Evolutionary conservation across 23 red algal species (phyloP), one percentile per base, ranked within the genome.

Genomic region (Gracilaria vermiculophylla): DNA sequence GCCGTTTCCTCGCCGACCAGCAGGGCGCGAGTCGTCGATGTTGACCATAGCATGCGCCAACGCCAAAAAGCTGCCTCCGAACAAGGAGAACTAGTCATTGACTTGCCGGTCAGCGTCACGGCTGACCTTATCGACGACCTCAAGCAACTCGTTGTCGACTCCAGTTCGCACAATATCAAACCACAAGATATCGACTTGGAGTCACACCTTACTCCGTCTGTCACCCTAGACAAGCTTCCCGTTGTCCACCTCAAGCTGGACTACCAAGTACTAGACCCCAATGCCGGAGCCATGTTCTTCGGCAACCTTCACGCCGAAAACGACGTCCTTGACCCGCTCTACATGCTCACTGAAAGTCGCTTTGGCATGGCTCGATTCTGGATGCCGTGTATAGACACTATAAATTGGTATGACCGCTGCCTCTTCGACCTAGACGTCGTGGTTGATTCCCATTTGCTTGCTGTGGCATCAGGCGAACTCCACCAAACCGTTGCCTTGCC

Each of bases 361-460:
- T 78, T 80, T 12, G 86, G 86, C 28, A 78, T 78, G 86, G 86
- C 86, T 37, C 72, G 86, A 19, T 90, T 78, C 86, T 90, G 86
- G 86, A 90, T 90, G 86, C 86, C 86, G 16, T 90, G 86, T 54
- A 36, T 90, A 43, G 86, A 90, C 73, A 64, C 86, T 49, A 69
- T 80, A 48, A 62, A 90, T 47, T 90, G 86, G 86, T 90, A 72
- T 56, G 86, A 90, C 62, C 86, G 86, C 74, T 90, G 62, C 51
- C 86, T 80, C 40, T 79, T 78, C 48, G 86, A 90, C 64, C 48
- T 90, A 80, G 75, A 78, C 33, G 66, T 90, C 36, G 53, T 53
- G 44, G 86, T 90, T n/a, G 49, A 78, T 47, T 36, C 83, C 34
- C 41, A 76, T 50, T 80, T 90, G 56, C 27, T 71, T 33, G 86